Evolutionary conservation across 768 basidiomycete genomes (phyloP).

Genomic region (Suillus lakei): DNA sequence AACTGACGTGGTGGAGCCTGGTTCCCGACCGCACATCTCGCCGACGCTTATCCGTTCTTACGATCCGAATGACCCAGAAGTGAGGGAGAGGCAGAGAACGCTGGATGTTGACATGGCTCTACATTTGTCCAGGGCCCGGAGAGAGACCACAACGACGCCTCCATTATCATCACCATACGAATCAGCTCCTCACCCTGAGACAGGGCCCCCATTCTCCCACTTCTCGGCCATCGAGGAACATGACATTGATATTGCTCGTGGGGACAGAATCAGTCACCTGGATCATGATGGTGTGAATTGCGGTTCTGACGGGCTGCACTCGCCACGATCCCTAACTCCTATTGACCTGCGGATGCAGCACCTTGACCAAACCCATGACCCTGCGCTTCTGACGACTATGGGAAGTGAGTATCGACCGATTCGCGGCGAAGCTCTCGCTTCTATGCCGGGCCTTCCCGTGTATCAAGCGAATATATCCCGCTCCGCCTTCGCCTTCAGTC

Average conservation of each 20-base stretch:
- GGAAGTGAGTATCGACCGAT: constrained; percentile 25
- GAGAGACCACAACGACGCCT: constrained; percentile 56
- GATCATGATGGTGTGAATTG: constrained; percentile 17
- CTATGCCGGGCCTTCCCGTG: constrained; percentile 59
- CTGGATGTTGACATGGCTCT: constrained; percentile 96
- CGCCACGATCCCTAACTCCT: constrained; percentile 13
- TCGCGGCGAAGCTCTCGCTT: constrained; percentile 31
- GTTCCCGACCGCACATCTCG: constrained; percentile 55
- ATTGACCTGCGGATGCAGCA: constrained; percentile 41
- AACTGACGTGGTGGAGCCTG: constrained; percentile 45
- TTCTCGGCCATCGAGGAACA: constrained; percentile 57
- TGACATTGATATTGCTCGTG: constrained; percentile 47
- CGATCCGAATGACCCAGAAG: constrained; percentile 74
- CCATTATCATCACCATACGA: constrained; percentile 36
- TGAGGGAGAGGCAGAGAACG: constrained; percentile 84
- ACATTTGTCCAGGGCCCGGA: constrained; percentile 73
- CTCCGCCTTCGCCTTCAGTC: constrained; percentile 70
- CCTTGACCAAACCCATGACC: constrained; percentile 52
- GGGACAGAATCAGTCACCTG: constrained; percentile 25
- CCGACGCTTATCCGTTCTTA: constrained; percentile 66
- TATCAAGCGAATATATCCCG: constrained; percentile 67
- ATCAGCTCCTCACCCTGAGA: constrained; percentile 31
- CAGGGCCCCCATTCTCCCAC: constrained; percentile 40
- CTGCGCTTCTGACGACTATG: constrained; percentile 45
- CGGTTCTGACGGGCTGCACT: constrained; percentile 11